Base-by-base conservation (phyloP, 2,329 filamentous ascomycete genomes). In the Dendryphion nanum region DNA sequence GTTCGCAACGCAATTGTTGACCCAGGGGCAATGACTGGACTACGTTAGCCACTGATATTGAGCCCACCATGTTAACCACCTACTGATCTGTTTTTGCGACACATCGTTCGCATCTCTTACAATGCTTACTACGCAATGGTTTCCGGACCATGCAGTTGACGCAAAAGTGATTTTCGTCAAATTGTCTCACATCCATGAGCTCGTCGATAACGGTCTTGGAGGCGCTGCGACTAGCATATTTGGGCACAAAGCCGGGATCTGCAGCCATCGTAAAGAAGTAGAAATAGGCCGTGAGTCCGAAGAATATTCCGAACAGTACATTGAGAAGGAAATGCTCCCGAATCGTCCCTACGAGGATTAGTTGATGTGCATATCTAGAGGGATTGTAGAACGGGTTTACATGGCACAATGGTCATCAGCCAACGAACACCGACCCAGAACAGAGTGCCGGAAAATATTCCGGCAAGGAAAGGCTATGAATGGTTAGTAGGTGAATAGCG, bases 71-170 rank as follows among this genome's bases (percentile, higher is more conserved):
- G 23, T n/a, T 4, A 14, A 8, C 12, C 5, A 76, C 87, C 76
- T 70, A 94, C 89, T 98, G 93, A 61, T 98, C 93, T 69, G 95
- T 89, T 67, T 94, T 95, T 38, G 91, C 89, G 37, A 98, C 87
- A 63, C 93, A 98, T 48, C 91, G 85, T 55, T 86, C 82, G 64
- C 93, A 98, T 44, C 87, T 79, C 59, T 85, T 85, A 71, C 93
- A 98, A 69, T 98, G 93, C 73, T 97, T 98, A 71, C 90, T 95
- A 50, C 93, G 81, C 44, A 98, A 70, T 3, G 93, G 93, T 50
- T 86, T 91, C 37, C 91, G 81, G 52, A 95, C 87, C 90, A 97
- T 95, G 71, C 93, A 98, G 33, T 81, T 81, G 18, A 94, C 83
- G 65, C 93, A 98, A 59, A 97, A 98, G 63, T 95, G 91, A 44